These are phyloP conservation scores for Globisporangium megalacanthum DNA, from an alignment of 352 stramenopile genomes.

Conservation along the genomic window DNA sequence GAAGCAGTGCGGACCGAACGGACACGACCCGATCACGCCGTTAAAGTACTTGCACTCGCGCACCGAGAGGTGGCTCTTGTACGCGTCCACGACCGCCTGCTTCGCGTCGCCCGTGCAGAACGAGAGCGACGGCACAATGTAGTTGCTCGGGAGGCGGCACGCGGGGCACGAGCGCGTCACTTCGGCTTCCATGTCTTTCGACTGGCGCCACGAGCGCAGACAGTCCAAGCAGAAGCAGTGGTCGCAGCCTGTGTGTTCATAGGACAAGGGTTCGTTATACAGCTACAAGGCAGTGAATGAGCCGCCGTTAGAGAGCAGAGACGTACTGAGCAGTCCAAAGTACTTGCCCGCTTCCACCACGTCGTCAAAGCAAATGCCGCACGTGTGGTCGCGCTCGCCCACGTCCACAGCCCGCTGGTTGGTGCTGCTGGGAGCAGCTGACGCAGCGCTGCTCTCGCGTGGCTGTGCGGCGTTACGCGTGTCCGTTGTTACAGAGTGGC, in stretches of 20 bases:
- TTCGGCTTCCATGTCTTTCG: slow-evolving; percentile 69
- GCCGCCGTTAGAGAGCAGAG: background rate
- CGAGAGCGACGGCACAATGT: slow-evolving; percentile 73
- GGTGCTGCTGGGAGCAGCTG: background rate
- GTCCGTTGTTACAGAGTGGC: slow-evolving; percentile 24
- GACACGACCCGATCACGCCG: slow-evolving; percentile 56
- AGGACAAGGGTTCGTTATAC: background rate
- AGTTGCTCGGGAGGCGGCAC: slow-evolving; percentile 63
- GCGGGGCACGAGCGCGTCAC: slow-evolving; percentile 61
- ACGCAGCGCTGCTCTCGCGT: background rate
- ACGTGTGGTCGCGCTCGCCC: slow-evolving; percentile 51
- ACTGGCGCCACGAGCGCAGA: slow-evolving; percentile 61
- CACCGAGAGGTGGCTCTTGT: slow-evolving; percentile 69
- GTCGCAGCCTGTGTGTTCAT: slow-evolving; percentile 31
- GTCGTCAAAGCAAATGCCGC: slow-evolving; percentile 81
- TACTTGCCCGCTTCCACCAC: slow-evolving; percentile 71
- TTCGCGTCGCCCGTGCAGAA: slow-evolving; percentile 69
- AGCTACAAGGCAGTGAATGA: background rate
- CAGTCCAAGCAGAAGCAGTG: slow-evolving; percentile 80
- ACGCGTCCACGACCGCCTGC: slow-evolving; percentile 43
- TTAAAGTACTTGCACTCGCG: slow-evolving; percentile 83
- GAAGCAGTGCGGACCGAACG: slow-evolving; percentile 70
- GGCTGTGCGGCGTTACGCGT: background rate
- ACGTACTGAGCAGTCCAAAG: slow-evolving; percentile 72
- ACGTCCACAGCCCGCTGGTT: slow-evolving; percentile 5